Evolutionary conservation across 1,284 basidiomycete genomes (phyloP).

Genomic region (Papiliotrema laurentii): DNA sequence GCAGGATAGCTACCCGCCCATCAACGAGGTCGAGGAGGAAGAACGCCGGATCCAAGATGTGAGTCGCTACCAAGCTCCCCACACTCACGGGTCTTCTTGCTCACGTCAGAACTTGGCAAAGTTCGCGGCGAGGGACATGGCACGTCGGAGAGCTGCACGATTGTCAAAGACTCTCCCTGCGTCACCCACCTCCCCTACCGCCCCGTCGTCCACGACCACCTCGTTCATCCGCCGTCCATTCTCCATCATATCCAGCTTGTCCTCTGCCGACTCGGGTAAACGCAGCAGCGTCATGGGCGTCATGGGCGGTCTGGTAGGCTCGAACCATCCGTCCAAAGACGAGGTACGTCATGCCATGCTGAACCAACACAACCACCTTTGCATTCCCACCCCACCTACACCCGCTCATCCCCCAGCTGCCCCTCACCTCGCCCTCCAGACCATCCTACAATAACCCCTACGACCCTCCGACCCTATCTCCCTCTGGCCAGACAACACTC

Average conservation of each 20-base stretch:
- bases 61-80: slow-evolving; percentile 8
- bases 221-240: slow-evolving; percentile 5
- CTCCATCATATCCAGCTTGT: neutral
- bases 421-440: neutral
- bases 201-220: slow-evolving; percentile 12
- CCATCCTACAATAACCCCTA: slow-evolving; percentile 14
- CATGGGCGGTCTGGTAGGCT: slow-evolving; percentile 8
- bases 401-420: no score
- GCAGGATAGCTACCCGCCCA: slow-evolving; percentile 32
- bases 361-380: neutral
- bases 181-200: slow-evolving; percentile 14
- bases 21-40: slow-evolving; percentile 40
- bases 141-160: slow-evolving; percentile 37
- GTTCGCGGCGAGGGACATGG: slow-evolving; percentile 42
- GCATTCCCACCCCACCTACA: neutral
- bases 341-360: slow-evolving; percentile 17
- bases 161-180: slow-evolving; percentile 27
- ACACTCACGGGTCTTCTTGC: no score
- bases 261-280: slow-evolving; percentile 4
- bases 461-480: slow-evolving; percentile 3
- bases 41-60: slow-evolving; percentile 45
- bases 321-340: neutral
- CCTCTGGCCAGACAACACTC: neutral
- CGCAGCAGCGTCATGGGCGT: slow-evolving; percentile 8
- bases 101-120: slow-evolving; percentile 44